These are phyloP conservation scores for Tetracentron sinense DNA, from an alignment of 164 flowering plant species.

Conservation along the genomic window DNA sequence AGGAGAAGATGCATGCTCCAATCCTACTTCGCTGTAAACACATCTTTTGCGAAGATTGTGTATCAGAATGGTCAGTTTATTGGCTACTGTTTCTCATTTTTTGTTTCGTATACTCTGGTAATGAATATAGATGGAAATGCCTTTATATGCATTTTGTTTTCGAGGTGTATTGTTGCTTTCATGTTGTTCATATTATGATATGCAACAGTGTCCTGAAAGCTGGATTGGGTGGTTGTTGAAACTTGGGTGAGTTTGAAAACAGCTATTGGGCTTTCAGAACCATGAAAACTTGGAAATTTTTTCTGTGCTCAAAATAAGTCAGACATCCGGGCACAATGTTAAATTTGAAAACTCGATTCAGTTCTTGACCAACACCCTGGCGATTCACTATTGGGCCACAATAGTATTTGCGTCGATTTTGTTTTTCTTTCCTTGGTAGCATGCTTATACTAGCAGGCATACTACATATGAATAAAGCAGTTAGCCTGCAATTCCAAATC, in stretches of 20 bases:
- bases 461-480: no score
- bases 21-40: slow-evolving; percentile 92
- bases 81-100: neutral
- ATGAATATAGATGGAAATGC: neutral
- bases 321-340: no score
- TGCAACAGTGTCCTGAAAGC: neutral
- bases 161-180: neutral
- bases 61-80: slow-evolving; percentile 82
- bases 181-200: neutral
- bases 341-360: no score
- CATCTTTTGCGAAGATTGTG: slow-evolving; percentile 95
- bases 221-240: neutral
- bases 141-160: neutral
- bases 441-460: no score
- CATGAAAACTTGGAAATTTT: neutral
- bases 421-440: no score
- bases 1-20: slow-evolving; percentile 97
- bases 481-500: no score
- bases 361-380: no score
- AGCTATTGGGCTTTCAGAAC: neutral
- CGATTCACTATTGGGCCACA: no score
- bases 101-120: neutral
- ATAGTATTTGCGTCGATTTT: no score
- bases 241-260: neutral
- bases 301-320: no score